Evolutionary conservation across 1,284 basidiomycete genomes (phyloP).

Genomic region (Cutaneotrichosporon sp.): DNA sequence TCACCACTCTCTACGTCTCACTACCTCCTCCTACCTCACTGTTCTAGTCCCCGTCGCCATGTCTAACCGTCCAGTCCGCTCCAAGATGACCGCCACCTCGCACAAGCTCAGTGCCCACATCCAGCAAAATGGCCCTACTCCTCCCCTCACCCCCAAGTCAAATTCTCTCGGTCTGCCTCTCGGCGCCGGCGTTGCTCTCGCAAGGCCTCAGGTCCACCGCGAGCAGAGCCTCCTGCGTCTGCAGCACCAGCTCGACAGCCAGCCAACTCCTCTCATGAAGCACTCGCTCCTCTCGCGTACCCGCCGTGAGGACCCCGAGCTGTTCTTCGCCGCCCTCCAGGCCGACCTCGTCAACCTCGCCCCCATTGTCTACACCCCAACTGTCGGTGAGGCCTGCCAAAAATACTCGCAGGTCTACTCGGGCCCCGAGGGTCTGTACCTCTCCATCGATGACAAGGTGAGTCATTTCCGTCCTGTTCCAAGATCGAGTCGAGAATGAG

Average conservation of each 20-base stretch:
- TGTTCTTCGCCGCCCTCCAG: constrained; percentile 41
- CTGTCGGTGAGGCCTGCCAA: constrained; percentile 84
- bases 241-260: constrained; percentile 33
- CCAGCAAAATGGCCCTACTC: constrained; percentile 9
- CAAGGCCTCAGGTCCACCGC: constrained; percentile 10
- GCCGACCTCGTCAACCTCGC: constrained; percentile 48
- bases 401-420: constrained; percentile 78
- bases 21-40: background rate
- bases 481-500: too few relatives aligned
- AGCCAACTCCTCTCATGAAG: constrained; percentile 40
- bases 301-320: constrained; percentile 36
- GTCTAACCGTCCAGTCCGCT: constrained; percentile 1
- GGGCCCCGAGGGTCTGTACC: constrained; percentile 65
- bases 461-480: too few relatives aligned
- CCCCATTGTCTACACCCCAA: constrained; percentile 86
- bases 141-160: constrained; percentile 20
- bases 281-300: constrained; percentile 40
- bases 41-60: background rate
- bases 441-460: constrained; percentile 79
- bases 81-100: constrained; percentile 8
- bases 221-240: constrained; percentile 42
- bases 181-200: constrained; percentile 5
- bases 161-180: constrained; percentile 15
- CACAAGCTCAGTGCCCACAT: constrained; percentile 9
- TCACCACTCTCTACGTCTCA: background rate